These are phyloP conservation scores for Cladophialophora psammophila DNA, from an alignment of 2,329 filamentous ascomycete species.

Conservation along the genomic window DNA sequence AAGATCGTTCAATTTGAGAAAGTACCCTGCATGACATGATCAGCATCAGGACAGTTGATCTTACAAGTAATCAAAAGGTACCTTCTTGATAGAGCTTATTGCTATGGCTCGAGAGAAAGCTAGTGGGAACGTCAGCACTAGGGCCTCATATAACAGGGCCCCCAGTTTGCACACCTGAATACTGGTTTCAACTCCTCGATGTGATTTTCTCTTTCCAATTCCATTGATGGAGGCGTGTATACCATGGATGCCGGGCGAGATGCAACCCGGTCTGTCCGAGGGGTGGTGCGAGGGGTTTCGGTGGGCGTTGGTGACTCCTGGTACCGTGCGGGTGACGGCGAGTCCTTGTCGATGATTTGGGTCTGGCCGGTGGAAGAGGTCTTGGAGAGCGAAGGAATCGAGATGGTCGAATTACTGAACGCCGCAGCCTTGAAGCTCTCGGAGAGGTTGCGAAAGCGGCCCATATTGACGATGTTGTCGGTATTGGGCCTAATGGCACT, in stretches of 20 bases:
- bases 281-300: conserved; percentile 27
- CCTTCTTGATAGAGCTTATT: conserved; percentile 97
- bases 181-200: conserved; percentile 91
- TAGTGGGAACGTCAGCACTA: conserved; percentile 23
- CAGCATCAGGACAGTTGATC: conserved; percentile 16
- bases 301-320: conserved; percentile 32
- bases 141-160: conserved; percentile 7
- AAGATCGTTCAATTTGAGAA: conserved; percentile 93
- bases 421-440: conserved; percentile 39
- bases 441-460: conserved; percentile 40
- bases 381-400: conserved; percentile 26
- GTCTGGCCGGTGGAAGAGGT: conserved; percentile 28
- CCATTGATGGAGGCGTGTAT: conserved; percentile 74
- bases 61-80: conserved; percentile 21
- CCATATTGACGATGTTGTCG: conserved; percentile 33
- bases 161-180: conserved; percentile 64
- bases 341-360: conserved; percentile 31
- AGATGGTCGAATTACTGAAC: conserved; percentile 33
- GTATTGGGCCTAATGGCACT: conserved; percentile 3
- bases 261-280: conserved; percentile 26
- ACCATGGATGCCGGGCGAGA: conserved; percentile 38
- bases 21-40: conserved; percentile 66
- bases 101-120: conserved; percentile 87
- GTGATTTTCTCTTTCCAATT: conserved; percentile 78
- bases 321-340: conserved; percentile 24